These are phyloP conservation scores for Nakazawaea wyomingensis DNA, from an alignment of 805 yeast species.

Conservation along the genomic window DNA sequence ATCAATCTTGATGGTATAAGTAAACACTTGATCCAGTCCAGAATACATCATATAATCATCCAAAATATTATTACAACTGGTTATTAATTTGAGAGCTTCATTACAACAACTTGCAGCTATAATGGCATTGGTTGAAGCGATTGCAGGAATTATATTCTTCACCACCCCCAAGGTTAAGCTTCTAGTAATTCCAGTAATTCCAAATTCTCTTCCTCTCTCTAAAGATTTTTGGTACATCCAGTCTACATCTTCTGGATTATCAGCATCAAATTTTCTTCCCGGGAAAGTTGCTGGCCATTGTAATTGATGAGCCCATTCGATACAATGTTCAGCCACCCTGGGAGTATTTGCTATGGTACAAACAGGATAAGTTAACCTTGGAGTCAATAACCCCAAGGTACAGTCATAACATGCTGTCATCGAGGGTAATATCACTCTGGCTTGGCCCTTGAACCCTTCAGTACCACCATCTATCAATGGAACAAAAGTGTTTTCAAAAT, in stretches of 20 bases:
- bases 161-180: conserved; percentile 78
- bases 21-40: conserved; percentile 75
- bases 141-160: conserved; percentile 88
- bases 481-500: conserved; percentile 38
- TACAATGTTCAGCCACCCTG: conserved; percentile 89
- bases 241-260: conserved; percentile 57
- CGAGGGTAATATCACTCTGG: conserved; percentile 81
- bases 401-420: conserved; percentile 92
- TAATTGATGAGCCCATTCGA: conserved; percentile 80
- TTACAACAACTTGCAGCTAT: conserved; percentile 86
- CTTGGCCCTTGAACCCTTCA: conserved; percentile 90
- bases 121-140: conserved; percentile 90
- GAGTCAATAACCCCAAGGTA: conserved; percentile 68
- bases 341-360: conserved; percentile 95
- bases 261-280: conserved; percentile 56
- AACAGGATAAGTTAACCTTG: conserved; percentile 69
- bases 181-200: conserved; percentile 72
- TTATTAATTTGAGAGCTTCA: conserved; percentile 75
- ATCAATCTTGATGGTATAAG: conserved; percentile 64
- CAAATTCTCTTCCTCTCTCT: conserved; percentile 56
- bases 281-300: conserved; percentile 61
- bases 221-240: conserved; percentile 54
- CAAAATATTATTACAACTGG: conserved; percentile 60
- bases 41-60: conserved; percentile 83
- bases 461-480: conserved; percentile 93